Evolutionary conservation across 371 early-diverging fungal genomes (phyloP), one percentile per base, ranked within the genome.

Genomic region (Rhizopus delemar): DNA sequence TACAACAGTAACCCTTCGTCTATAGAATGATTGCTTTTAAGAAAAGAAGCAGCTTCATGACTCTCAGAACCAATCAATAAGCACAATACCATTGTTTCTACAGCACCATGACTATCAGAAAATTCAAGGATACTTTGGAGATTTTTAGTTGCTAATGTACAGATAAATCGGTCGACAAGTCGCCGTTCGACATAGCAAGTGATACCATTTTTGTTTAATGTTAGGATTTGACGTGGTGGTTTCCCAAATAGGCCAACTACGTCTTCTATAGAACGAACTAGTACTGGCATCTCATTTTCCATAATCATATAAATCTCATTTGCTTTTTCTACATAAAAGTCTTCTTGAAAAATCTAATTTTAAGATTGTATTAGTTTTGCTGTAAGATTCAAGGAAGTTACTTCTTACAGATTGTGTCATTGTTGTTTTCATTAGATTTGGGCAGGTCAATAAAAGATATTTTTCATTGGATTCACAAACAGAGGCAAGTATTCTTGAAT

Each of bases 1-100:
- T 54, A 58, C 3, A 63, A 48, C 29, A 63, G 36, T 9, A 63
- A 8, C 0, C 58, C 63, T 16, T 63, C 59, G 41, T 63, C 35
- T 53, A 9, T n/a, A 9, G 16, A 15, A 2, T 4, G 51, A 49
- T 35, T 32, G 15, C 11, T 22, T 33, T 48, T 9, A 22, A 63
- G 13, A 43, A 49, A 63, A 13, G 43, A 11, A 4, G 15, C 13
- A 0, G 45, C 45, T 33, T 54, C n/a, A 11, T 46, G 22, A 6
- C 29, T 48, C 6, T 48, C 8, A 29, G 8, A 7, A 48, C 48
- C 29, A 4, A 0, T 48, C 15, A 29, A 28, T 28, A 48, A 12
- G 28, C 48, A 48, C 22, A 48, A 28, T 22, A 38, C 57, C 3
- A 13, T 11, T 8, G 62, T 55, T 36, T 66, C 62, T 5, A 31